Conservation (phyloP, 176 grass and related monocot genomes). For the Eragrostis curvula region DNA sequence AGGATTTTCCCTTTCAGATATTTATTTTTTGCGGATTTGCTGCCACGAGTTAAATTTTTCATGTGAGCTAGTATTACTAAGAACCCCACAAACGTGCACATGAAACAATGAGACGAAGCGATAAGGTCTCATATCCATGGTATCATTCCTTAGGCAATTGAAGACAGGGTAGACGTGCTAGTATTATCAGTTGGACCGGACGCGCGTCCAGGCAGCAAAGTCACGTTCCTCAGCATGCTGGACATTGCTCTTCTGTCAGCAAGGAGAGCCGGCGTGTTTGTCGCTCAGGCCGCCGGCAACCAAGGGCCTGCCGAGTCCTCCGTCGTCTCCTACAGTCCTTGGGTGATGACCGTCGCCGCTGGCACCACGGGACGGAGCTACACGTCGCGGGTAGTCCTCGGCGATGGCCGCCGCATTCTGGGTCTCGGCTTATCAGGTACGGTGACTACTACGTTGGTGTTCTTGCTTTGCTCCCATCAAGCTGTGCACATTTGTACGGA, state of each 20-base stretch:
- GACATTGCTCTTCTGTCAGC: slow-evolving; percentile 64
- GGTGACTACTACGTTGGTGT: neutral
- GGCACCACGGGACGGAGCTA: slow-evolving; percentile 55
- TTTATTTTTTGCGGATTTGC: too few relatives aligned
- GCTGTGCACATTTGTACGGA: neutral
- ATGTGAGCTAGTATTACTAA: too few relatives aligned
- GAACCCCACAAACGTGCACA: too few relatives aligned
- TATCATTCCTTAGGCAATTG: slow-evolving; percentile 57
- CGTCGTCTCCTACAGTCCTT: slow-evolving; percentile 66
- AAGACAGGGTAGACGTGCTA: slow-evolving; percentile 65
- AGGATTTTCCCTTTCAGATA: too few relatives aligned
- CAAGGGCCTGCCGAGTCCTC: slow-evolving; percentile 45
- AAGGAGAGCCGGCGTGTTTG: slow-evolving; percentile 62
- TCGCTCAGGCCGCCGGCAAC: slow-evolving; percentile 70
- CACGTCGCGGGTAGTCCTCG: slow-evolving; percentile 38
- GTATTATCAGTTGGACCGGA: slow-evolving; percentile 64
- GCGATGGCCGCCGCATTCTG: slow-evolving; percentile 31
- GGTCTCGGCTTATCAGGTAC: slow-evolving; percentile 66
- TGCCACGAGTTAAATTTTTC: too few relatives aligned
- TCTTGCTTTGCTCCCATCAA: neutral
- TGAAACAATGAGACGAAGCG: too few relatives aligned
- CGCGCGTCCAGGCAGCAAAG: slow-evolving; percentile 27
- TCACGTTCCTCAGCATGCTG: slow-evolving; percentile 64
- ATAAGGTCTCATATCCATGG: too few relatives aligned
- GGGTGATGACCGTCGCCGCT: slow-evolving; percentile 58